phyloP scores from a whole-genome alignment of 371 early-diverging fungal species.

The Mucor velutinosus region DNA sequence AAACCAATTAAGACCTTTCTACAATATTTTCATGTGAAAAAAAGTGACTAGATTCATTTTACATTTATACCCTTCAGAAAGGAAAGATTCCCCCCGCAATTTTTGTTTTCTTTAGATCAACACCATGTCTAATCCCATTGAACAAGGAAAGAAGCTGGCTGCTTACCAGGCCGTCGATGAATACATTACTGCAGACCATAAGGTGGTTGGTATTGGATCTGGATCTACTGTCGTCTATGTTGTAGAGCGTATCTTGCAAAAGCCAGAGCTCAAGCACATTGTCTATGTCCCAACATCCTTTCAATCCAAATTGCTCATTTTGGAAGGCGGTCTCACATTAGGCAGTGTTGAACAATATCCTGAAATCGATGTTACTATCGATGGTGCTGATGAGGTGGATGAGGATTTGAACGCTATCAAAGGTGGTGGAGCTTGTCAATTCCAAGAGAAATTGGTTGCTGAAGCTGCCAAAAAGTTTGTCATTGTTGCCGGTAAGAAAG shows the following conservation, averaged over 20 bases:
- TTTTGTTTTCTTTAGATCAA: not conserved
- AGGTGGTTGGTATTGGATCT: slow-evolving; percentile 86
- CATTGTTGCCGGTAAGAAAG: slow-evolving; percentile 70
- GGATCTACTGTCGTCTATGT: slow-evolving; percentile 91
- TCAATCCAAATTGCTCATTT: slow-evolving; percentile 82
- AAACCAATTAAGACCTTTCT: not conserved
- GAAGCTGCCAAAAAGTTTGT: slow-evolving; percentile 80
- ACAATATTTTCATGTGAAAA: not conserved
- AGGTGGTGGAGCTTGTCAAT: slow-evolving; percentile 93
- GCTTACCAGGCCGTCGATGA: slow-evolving; percentile 85
- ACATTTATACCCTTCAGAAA: not conserved
- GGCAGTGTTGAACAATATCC: slow-evolving; percentile 62
- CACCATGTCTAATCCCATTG: slow-evolving; percentile 23
- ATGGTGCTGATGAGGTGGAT: slow-evolving; percentile 95
- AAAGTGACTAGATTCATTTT: not conserved
- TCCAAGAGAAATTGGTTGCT: slow-evolving; percentile 93
- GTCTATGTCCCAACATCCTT: slow-evolving; percentile 92
- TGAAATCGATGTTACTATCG: slow-evolving; percentile 88
- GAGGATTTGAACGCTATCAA: slow-evolving; percentile 83
- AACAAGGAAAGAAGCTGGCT: slow-evolving; percentile 76
- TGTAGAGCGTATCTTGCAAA: slow-evolving; percentile 76
- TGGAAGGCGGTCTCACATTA: slow-evolving; percentile 66
- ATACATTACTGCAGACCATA: slow-evolving; percentile 62
- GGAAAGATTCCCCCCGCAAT: not conserved
- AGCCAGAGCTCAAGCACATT: slow-evolving; percentile 58